These are phyloP conservation scores for Bryoglossum gracile DNA, from an alignment of 495 filamentous ascomycete genomes.

Conservation along the genomic window DNA sequence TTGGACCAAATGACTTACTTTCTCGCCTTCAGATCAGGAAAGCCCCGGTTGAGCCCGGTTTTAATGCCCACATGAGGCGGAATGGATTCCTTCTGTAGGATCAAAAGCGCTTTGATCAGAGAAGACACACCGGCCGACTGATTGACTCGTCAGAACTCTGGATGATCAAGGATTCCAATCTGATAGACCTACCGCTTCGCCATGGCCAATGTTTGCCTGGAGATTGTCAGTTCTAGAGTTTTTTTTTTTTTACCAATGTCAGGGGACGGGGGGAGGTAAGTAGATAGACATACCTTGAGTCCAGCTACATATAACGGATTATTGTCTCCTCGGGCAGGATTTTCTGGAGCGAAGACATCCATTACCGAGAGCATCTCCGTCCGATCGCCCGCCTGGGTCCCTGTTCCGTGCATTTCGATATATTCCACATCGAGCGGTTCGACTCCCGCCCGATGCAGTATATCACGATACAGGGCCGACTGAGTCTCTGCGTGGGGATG, in stretches of 20 bases:
- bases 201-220: conserved; percentile 81
- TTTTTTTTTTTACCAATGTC: conserved; percentile 59
- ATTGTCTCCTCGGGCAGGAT: conserved; percentile 44
- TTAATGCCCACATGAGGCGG: conserved; percentile 84
- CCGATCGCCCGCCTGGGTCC: conserved; percentile 75
- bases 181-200: no score
- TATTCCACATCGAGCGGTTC: conserved; percentile 71
- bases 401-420: conserved; percentile 84
- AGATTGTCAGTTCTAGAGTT: conserved; percentile 68
- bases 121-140: conserved; percentile 76
- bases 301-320: no score
- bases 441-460: conserved; percentile 62
- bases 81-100: conserved; percentile 70
- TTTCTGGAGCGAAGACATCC: conserved; percentile 71
- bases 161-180: no score
- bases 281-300: no score
- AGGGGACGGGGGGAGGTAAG: no score
- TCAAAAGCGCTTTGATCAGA: conserved; percentile 68
- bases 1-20: conserved; percentile 58
- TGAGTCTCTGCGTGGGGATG: conserved; percentile 72
- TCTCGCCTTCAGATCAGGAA: conserved; percentile 53
- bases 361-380: conserved; percentile 74
- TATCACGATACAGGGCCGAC: conserved; percentile 56
- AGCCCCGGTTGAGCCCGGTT: conserved; percentile 58
- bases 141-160: no score